Evolutionary conservation across 805 yeast species (phyloP).

Genomic region (Starmera pachycereana): DNA sequence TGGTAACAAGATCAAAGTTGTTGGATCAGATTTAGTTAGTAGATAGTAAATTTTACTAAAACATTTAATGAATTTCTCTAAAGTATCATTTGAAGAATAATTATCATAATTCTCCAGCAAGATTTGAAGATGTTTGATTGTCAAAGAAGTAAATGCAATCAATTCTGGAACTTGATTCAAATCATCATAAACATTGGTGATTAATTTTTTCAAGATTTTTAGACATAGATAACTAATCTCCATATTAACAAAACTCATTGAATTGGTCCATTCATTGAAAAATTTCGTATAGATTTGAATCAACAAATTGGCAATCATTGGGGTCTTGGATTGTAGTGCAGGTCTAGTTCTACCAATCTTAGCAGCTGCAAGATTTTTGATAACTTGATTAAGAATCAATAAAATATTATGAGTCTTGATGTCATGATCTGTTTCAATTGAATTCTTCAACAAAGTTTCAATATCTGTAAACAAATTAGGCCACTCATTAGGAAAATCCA

Average conservation of each 20-base stretch:
- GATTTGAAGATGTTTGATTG: slow-evolving; percentile 49
- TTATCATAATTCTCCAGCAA: slow-evolving; percentile 45
- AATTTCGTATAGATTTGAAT: slow-evolving; percentile 47
- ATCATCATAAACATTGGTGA: slow-evolving; percentile 67
- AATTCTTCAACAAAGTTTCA: slow-evolving; percentile 32
- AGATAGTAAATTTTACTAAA: slow-evolving; percentile 65
- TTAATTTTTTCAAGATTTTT: slow-evolving; percentile 62
- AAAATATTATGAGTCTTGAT: slow-evolving; percentile 53
- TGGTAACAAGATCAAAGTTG: slow-evolving; percentile 62
- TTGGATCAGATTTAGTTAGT: slow-evolving; percentile 49
- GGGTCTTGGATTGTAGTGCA: slow-evolving; percentile 65
- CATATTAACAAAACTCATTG: slow-evolving; percentile 40
- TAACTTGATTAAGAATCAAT: slow-evolving; percentile 61
- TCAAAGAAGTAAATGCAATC: slow-evolving; percentile 45
- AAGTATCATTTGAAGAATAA: slow-evolving; percentile 25
- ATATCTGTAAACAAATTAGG: slow-evolving; percentile 65
- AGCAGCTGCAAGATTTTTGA: slow-evolving; percentile 65
- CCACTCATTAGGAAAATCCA: slow-evolving; percentile 87
- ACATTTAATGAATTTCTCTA: slow-evolving; percentile 67
- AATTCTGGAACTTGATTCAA: slow-evolving; percentile 53
- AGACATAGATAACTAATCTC: slow-evolving; percentile 71
- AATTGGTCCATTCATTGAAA: slow-evolving; percentile 53
- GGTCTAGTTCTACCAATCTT: slow-evolving; percentile 76
- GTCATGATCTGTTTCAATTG: slow-evolving; percentile 33
- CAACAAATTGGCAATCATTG: slow-evolving; percentile 48